Conservation (phyloP, 768 basidiomycete species). For the Suillus discolor region DNA sequence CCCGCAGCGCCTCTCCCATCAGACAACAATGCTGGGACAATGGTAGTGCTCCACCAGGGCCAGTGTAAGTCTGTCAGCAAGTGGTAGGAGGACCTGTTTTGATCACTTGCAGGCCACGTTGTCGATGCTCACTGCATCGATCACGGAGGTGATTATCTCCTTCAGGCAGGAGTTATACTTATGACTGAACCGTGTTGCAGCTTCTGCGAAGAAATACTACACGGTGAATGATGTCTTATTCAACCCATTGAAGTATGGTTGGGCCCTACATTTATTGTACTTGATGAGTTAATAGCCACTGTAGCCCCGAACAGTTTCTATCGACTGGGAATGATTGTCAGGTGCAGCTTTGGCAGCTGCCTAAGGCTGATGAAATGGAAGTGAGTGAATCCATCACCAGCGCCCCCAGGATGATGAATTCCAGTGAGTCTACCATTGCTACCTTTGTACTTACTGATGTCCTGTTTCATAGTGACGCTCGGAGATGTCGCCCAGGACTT, state of each 20-base stretch:
- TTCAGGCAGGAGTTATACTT: background rate
- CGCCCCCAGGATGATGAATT: conserved; percentile 14
- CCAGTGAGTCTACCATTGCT: conserved; percentile 18
- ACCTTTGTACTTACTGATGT: conserved; percentile 9
- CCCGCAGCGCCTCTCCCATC: conserved; percentile 38
- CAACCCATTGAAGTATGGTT: conserved; percentile 47
- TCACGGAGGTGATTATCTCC: background rate
- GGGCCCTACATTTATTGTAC: conserved; percentile 12
- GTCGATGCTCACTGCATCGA: conserved; percentile 5
- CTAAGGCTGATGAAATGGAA: conserved; percentile 23
- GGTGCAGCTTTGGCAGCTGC: conserved; percentile 45
- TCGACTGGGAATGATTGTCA: conserved; percentile 51
- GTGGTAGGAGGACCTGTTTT: background rate
- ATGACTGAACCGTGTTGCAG: conserved; percentile 10
- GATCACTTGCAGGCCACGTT: background rate
- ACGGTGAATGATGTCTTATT: conserved; percentile 59
- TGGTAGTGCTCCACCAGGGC: conserved; percentile 43
- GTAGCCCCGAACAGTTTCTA: conserved; percentile 42
- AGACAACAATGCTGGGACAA: conserved; percentile 50
- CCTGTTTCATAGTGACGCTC: conserved; percentile 22
- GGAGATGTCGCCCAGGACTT: conserved; percentile 43
- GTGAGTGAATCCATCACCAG: background rate
- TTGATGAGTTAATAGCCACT: conserved; percentile 10
- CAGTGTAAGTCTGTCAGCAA: conserved; percentile 19
- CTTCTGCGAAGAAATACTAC: conserved; percentile 45